phyloP scores from a whole-genome alignment of 768 basidiomycete species.

The Leccinum pellstonianum region DNA sequence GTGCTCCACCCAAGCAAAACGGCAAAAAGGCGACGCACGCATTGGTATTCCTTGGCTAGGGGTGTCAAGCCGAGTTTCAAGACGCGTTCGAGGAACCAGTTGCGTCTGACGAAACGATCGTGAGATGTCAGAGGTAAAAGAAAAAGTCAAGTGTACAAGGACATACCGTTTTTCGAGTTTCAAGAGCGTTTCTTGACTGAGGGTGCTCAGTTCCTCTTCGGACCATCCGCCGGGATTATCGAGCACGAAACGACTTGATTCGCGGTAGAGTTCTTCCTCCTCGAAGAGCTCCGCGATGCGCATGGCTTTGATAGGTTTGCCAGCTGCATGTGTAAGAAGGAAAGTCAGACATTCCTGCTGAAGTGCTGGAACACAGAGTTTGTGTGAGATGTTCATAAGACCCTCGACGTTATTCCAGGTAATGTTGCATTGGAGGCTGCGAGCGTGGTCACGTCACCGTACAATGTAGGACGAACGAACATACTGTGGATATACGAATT shows the following conservation, averaged over 20 bases:
- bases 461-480: constrained; percentile 24
- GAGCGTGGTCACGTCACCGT: constrained; percentile 5
- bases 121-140: neutral
- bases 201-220: constrained; percentile 76
- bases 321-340: constrained; percentile 89
- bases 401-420: constrained; percentile 95
- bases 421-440: constrained; percentile 84
- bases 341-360: constrained; percentile 84
- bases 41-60: constrained; percentile 93
- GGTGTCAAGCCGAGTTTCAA: constrained; percentile 85
- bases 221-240: constrained; percentile 89
- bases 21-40: constrained; percentile 49
- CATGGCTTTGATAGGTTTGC: constrained; percentile 90
- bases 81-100: constrained; percentile 94
- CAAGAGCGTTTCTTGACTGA: constrained; percentile 78
- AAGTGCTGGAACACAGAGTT: constrained; percentile 79
- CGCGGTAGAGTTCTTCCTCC: constrained; percentile 87
- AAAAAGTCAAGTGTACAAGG: neutral
- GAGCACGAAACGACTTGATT: constrained; percentile 87
- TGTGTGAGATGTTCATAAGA: constrained; percentile 87
- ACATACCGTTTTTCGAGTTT: constrained; percentile 83
- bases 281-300: constrained; percentile 88
- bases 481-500: constrained; percentile 91
- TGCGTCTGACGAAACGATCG: constrained; percentile 53
- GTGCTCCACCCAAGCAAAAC: neutral